Conservation (phyloP, 768 basidiomycete species). For the Psilocybe tampanensis region DNA sequence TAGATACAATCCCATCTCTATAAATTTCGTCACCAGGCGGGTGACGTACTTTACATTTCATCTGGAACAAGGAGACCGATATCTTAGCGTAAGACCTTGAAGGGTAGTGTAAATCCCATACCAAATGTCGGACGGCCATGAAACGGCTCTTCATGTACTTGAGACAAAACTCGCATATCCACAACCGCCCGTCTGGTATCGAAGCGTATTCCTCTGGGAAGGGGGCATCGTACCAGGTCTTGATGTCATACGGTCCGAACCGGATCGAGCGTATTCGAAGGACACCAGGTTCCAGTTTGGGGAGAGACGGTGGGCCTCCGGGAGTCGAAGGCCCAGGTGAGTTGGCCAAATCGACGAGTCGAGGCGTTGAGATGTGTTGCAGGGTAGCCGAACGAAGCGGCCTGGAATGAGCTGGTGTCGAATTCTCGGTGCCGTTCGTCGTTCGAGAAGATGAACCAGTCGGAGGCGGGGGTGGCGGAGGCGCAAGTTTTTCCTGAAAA, state of each 20-base stretch:
- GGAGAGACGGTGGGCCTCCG: conserved; percentile 28
- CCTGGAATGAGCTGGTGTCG: conserved; percentile 55
- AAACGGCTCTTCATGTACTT: conserved; percentile 98
- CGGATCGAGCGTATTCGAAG: conserved; percentile 86
- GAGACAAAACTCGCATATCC: conserved; percentile 98
- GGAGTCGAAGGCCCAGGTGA: conserved; percentile 49
- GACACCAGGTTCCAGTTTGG: conserved; percentile 34
- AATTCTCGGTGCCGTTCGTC: conserved; percentile 23
- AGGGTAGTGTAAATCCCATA: conserved; percentile 39
- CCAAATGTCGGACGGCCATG: conserved; percentile 82
- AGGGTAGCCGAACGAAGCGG: conserved; percentile 63
- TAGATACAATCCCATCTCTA: conserved; percentile 82
- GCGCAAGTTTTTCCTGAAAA: conserved; percentile 51
- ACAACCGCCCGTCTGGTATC: conserved; percentile 88
- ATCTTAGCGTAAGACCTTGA: neutral
- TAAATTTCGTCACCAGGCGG: conserved; percentile 99
- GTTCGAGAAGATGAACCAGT: conserved; percentile 20
- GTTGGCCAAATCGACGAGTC: conserved; percentile 34
- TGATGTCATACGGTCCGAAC: conserved; percentile 90
- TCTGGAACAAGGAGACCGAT: conserved; percentile 43
- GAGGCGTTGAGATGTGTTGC: conserved; percentile 36
- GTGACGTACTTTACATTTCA: conserved; percentile 93
- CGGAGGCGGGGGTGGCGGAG: conserved; percentile 38
- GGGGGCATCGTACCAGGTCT: conserved; percentile 99
- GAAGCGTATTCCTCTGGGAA: conserved; percentile 97